These are phyloP conservation scores for Arthrobotrys iridis DNA, from an alignment of 2,329 filamentous ascomycete genomes.

Conservation along the genomic window DNA sequence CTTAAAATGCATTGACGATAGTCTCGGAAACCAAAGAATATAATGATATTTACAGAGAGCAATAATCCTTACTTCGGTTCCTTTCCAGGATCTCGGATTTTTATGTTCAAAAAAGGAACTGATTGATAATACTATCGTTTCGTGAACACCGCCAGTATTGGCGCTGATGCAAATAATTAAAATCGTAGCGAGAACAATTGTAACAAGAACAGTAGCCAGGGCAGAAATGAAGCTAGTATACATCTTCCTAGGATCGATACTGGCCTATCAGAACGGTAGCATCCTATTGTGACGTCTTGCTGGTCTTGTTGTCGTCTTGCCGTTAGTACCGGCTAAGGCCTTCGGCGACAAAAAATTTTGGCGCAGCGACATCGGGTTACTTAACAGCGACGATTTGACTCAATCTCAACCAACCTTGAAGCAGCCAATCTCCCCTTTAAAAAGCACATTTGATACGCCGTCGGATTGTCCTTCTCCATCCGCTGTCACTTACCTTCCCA, in stretches of 20 bases:
- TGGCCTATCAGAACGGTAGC: slow-evolving; percentile 9
- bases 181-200: no score
- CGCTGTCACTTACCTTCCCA: not conserved
- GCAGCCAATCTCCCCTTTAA: not conserved
- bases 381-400: slow-evolving; percentile 26
- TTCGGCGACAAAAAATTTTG: slow-evolving; percentile 53
- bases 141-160: no score
- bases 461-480: slow-evolving; percentile 1
- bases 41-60: slow-evolving; percentile 53
- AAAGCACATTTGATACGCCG: not conserved
- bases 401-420: slow-evolving; percentile 9
- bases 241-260: not conserved
- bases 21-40: slow-evolving; percentile 54
- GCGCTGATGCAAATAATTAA: no score
- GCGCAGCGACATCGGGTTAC: slow-evolving; percentile 51
- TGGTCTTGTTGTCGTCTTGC: not conserved
- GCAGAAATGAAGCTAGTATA: not conserved
- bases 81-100: not conserved
- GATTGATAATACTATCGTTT: no score
- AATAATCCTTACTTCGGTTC: not conserved
- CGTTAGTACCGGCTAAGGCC: slow-evolving; percentile 16
- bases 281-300: slow-evolving; percentile 22
- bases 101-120: not conserved
- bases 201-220: no score
- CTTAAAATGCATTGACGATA: slow-evolving; percentile 55